Base-by-base conservation (phyloP, 805 yeast genomes). In the Starmera dryadoides region DNA sequence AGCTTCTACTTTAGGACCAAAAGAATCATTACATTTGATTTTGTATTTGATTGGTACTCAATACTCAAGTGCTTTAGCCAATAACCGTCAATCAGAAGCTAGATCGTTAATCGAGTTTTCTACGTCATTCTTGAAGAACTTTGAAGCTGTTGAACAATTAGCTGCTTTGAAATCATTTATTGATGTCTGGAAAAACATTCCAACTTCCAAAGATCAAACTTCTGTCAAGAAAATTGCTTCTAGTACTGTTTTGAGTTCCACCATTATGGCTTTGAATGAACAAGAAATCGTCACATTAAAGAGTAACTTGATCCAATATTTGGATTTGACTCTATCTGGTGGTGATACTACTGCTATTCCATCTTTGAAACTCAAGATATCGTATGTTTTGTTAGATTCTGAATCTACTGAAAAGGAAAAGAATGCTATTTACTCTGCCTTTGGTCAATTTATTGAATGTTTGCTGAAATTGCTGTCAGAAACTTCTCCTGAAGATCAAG, bases 21-120 rank as follows among this genome's bases (percentile, higher is more conserved):
- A 70, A 8, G 62, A 68, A 36, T 76, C 95, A 2, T 68, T 89
- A 45, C 86, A 84, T 49, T 69, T 82, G 36, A 73, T 91, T 35
- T 58, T 91, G 45, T 81, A 86, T 51, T 69, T 93, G 49, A 73
- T 91, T 52, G 91, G 94, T 38, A 86, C 78, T 55, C 95, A 87
- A 56, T 85, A 77, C 53, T 75, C 80, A 8, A 66, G 67, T 23
- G 66, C 77, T 15, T 60, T 71, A 34, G 53, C 63, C 15, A 78
- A 73, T 48, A 76, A 76, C 52, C 83, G 79, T 55, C 57, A 68
- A 36, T 73, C 77, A 30, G 96, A 87, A 40, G 75, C 86, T 31
- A 73, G 74, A 44, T 68, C 81, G 1, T 60, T 85, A 30, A 64
- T 80, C 41, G 95, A 86, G 47, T 91, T 91, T 57, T 69, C 82